These are phyloP conservation scores for Fusarium sp. DNA, from an alignment of 2,329 filamentous ascomycete species.

Conservation along the genomic window DNA sequence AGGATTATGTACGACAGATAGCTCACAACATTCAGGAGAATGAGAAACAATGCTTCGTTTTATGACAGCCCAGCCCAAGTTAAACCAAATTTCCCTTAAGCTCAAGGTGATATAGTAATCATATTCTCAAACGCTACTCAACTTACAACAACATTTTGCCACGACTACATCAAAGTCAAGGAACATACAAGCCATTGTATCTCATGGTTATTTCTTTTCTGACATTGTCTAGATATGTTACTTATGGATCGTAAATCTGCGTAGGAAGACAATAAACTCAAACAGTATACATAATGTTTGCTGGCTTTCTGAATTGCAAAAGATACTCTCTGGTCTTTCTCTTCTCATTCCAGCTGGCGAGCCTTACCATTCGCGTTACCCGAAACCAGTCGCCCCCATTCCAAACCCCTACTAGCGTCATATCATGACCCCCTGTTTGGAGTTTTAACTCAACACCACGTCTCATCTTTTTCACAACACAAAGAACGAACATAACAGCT, in stretches of 20 bases:
- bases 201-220: too few species aligned
- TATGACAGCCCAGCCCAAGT: not conserved
- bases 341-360: not conserved
- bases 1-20: not conserved
- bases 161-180: too few species aligned
- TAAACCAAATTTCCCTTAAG: too few species aligned
- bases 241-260: not conserved
- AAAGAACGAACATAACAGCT: not conserved
- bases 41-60: not conserved
- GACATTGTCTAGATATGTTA: too few species aligned
- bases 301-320: not conserved
- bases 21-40: not conserved
- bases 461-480: constrained; percentile 31
- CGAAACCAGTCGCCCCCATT: constrained; percentile 25
- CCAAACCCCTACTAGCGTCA: constrained; percentile 34
- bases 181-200: too few species aligned
- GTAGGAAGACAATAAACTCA: not conserved
- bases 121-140: too few species aligned
- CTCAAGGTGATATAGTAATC: not conserved
- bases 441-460: constrained; percentile 40
- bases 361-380: constrained; percentile 20
- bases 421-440: constrained; percentile 6
- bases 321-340: rapidly evolving
- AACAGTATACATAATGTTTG: not conserved
- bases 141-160: too few species aligned